Evolutionary conservation across 2,329 filamentous ascomycete species (phyloP).

Genomic region (Sporothrix protearum): DNA sequence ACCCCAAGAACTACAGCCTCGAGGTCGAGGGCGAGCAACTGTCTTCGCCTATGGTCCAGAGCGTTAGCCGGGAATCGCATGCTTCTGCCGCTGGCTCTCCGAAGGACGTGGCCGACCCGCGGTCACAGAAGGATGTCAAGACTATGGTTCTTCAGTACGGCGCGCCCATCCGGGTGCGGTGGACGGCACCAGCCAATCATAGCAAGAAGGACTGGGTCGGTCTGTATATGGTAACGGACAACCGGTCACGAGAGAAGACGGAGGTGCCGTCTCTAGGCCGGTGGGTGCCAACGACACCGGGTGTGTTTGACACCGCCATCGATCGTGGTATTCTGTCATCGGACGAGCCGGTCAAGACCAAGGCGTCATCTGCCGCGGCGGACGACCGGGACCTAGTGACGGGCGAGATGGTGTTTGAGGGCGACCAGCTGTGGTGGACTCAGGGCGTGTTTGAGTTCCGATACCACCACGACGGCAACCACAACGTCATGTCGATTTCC

Average conservation of each 20-base stretch:
- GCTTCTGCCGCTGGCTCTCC: slow-evolving; percentile 31
- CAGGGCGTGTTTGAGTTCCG: slow-evolving; percentile 95
- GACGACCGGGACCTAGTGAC: slow-evolving; percentile 59
- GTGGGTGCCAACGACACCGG: slow-evolving; percentile 78
- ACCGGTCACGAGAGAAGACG: slow-evolving; percentile 78
- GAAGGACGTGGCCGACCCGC: slow-evolving; percentile 68
- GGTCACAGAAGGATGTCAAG: slow-evolving; percentile 56
- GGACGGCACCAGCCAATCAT: slow-evolving; percentile 85
- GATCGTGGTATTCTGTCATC: slow-evolving; percentile 72
- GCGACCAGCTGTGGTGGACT: slow-evolving; percentile 97
- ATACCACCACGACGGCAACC: slow-evolving; percentile 89
- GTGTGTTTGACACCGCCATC: slow-evolving; percentile 69
- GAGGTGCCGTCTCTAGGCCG: slow-evolving; percentile 81
- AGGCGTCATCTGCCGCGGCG: slow-evolving; percentile 23
- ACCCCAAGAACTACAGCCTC: slow-evolving; percentile 77
- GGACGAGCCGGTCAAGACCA: slow-evolving; percentile 53
- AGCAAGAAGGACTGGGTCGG: slow-evolving; percentile 93
- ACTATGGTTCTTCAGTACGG: slow-evolving; percentile 84
- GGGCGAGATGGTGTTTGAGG: slow-evolving; percentile 82
- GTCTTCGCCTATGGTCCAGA: neutral
- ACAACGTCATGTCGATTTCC: slow-evolving; percentile 91
- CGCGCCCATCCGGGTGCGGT: slow-evolving; percentile 81
- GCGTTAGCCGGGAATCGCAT: slow-evolving; percentile 36
- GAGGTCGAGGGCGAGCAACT: slow-evolving; percentile 61
- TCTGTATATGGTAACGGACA: slow-evolving; percentile 93